Evolutionary conservation across 805 yeast species (phyloP), one percentile per base, ranked within the genome.

Genomic region (Ogataea allantospora): DNA sequence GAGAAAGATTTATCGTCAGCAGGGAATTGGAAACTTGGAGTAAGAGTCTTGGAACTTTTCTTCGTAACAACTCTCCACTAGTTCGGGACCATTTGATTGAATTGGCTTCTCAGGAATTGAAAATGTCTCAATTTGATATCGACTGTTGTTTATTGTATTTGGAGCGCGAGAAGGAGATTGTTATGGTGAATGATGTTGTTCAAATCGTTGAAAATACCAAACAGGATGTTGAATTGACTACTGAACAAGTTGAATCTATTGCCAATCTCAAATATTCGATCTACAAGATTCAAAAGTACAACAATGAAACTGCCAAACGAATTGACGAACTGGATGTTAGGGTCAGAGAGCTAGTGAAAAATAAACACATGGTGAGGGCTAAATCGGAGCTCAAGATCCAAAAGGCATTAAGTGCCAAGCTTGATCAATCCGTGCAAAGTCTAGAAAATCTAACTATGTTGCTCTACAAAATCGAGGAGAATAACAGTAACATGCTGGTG

Each of bases 251-350:
- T 6, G 33, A 44, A 27, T 40, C 60, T 7, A 48, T 57, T 15
- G 57, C 61, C 7, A 51, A 51, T n/a, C 40, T 59, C 29, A 58
- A 55, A 19, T 58, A 45, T 29, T 35, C 61, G 8, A 56, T 59
- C 6, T 52, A 47, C 37, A 35, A 42, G 22, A 30, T 59, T 7
- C 30, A 44, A 7, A 32, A 40, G 10, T 48, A 49, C 33, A 48
- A 50, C 33, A 44, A 47, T 9, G 35, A 39, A 18, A 46, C 48
- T 1, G 16, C 41, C 1, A 22, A 30, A 5, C 45, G 43, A 24
- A 35, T 45, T 15, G 24, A 38, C 3, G 42, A 47, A 10, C 27
- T 54, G 6, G 41, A 45, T 13, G 8, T 13, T 1, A 42, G 42
- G 15, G 38, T 51, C 1, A 44, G 42, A 21, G 37, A 46, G 2